Base-by-base conservation (phyloP, 345 rosid genomes). In the Viola odorata region DNA sequence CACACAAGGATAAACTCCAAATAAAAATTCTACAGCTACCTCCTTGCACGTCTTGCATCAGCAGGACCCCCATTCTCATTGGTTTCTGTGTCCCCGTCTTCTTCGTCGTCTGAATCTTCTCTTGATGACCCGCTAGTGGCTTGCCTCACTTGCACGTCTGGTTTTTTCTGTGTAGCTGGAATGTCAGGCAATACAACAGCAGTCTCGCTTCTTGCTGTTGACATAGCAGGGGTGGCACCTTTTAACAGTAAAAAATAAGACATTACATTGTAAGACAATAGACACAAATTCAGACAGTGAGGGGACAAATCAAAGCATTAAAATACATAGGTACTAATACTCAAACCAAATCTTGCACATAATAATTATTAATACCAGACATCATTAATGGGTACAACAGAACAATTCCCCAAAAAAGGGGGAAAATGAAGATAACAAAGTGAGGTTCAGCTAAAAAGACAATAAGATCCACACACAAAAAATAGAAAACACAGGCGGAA, bases 101-200 rank as follows among this genome's bases (percentile, higher is more conserved):
- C 99, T 41, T 94, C 96, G 40, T 90, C 96, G 23, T 89, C 94
- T 16, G 98, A 87, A 85, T 89, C 85, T 10, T 90, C 96, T 77
- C 91, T 78, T 0, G 97, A 90, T 37, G 96, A 90, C n/a, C 87
- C 99, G 76, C 97, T 90, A 3, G 81, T 82, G 52, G 88, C 78
- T 81, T 86, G 96, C 87, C 81, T 82, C 47, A 64, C 68, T 67
- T 74, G 86, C 36, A 48, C 42, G 49, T 75, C 89, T 48, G 71
- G 45, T 64, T 76, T 81, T 68, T 61, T 68, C 67, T 68, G 73
- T 47, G 60, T 59, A 17, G 75, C 68, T 14, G 75, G 67, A 45
- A 53, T 51, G 45, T 68, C 69, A 57, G 40, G 64, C 62, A 85
- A 73, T 57, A 73, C 77, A 48, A 69, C 75, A 74, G 79, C 80